phyloP scores from a whole-genome alignment of 371 early-diverging fungal genomes.

The Encephalitozoon intestinalis region DNA sequence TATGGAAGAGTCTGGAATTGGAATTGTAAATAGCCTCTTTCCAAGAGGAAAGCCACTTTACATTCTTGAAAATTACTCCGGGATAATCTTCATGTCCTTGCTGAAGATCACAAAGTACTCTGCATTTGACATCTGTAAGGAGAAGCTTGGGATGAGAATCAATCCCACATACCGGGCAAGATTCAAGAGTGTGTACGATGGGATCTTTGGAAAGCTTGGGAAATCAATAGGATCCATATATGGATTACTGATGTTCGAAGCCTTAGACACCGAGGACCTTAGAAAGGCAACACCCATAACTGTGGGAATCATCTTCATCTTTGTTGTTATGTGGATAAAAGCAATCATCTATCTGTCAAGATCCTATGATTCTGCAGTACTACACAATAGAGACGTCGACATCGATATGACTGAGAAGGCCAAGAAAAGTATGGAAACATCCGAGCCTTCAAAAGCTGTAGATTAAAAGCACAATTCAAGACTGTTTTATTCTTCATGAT shows the following conservation, averaged over 20 bases:
- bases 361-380: slow-evolving; percentile 51
- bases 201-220: slow-evolving; percentile 61
- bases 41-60: background rate
- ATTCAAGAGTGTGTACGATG: slow-evolving; percentile 61
- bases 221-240: slow-evolving; percentile 55
- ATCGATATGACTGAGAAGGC: slow-evolving; percentile 43
- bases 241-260: slow-evolving; percentile 38
- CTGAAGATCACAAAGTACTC: slow-evolving; percentile 59
- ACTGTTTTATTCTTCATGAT: background rate
- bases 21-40: slow-evolving; percentile 24
- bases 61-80: slow-evolving; percentile 35
- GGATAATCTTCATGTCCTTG: slow-evolving; percentile 30
- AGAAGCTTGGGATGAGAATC: slow-evolving; percentile 59
- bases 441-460: slow-evolving; percentile 18
- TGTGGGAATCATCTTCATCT: slow-evolving; percentile 8
- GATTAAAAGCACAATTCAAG: background rate
- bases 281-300: slow-evolving; percentile 45
- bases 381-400: slow-evolving; percentile 47
- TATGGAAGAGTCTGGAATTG: slow-evolving; percentile 13
- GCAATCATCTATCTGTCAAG: slow-evolving; percentile 53
- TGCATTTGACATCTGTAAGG: slow-evolving; percentile 61
- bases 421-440: slow-evolving; percentile 14
- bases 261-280: slow-evolving; percentile 51
- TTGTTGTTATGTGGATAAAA: slow-evolving; percentile 52
- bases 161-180: slow-evolving; percentile 55